A percentile compares a stretch with the other conserved stretches of the same genome.
Evolutionary conservation across 2,329 filamentous ascomycete genomes (phyloP).

Genomic region (Neospermospora avenae): DNA sequence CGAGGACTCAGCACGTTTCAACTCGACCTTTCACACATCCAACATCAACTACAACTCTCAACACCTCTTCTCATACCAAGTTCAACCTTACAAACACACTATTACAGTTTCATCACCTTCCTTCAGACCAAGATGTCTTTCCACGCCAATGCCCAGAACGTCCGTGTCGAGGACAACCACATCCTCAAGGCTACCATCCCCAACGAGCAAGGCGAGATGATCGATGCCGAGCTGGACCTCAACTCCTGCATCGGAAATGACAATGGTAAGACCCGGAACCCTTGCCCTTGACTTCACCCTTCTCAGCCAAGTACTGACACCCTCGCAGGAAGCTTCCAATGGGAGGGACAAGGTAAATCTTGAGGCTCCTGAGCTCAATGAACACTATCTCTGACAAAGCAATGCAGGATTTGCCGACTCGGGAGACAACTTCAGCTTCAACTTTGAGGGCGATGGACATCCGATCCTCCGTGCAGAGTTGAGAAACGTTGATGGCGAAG

Average conservation of each 20-base stretch:
- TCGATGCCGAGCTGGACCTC: slow-evolving; percentile 50
- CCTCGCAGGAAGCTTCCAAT: slow-evolving; percentile 28
- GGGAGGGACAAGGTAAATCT: slow-evolving; percentile 34
- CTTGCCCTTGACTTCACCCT: neutral
- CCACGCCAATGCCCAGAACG: slow-evolving; percentile 46
- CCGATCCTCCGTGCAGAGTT: slow-evolving; percentile 42
- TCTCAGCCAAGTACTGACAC: neutral
- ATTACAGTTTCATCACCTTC: neutral
- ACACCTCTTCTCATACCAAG: neutral
- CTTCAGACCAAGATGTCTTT: slow-evolving; percentile 50
- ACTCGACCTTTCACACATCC: too few relatives aligned
- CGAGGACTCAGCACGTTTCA: neutral
- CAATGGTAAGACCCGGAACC: slow-evolving; percentile 38
- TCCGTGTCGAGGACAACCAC: slow-evolving; percentile 47
- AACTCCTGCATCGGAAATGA: slow-evolving; percentile 52
- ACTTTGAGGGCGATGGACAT: slow-evolving; percentile 40
- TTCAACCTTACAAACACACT: neutral
- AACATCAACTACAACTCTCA: neutral
- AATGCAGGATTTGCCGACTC: slow-evolving; percentile 36
- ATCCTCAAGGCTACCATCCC: slow-evolving; percentile 50
- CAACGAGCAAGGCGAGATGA: slow-evolving; percentile 41
- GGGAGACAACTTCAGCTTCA: slow-evolving; percentile 37
- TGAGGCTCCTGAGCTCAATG: neutral
- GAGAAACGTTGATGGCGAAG: slow-evolving; percentile 35
- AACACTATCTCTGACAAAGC: neutral